phyloP scores from a whole-genome alignment of 208 protist genomes.

The Trypanosoma lewisi region DNA sequence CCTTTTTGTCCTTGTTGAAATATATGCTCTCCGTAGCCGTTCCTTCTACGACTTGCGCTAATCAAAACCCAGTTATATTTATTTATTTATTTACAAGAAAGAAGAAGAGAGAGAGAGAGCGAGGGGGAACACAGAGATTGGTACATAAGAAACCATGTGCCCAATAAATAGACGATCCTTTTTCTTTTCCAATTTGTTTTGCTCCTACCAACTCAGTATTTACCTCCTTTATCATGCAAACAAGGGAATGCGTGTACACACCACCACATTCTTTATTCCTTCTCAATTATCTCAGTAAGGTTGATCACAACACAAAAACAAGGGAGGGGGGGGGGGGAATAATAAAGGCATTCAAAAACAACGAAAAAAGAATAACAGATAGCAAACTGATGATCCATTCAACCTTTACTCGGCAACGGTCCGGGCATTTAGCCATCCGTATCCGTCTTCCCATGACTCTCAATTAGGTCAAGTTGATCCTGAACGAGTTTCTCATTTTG shows the following conservation, averaged over 20 bases:
- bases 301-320: no score
- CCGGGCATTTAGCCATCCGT: neutral
- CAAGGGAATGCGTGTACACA: neutral
- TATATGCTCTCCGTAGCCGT: neutral
- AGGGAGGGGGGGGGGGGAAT: no score
- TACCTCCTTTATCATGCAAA: neutral
- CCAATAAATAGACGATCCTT: no score
- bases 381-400: neutral
- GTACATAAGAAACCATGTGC: no score
- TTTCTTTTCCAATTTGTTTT: neutral
- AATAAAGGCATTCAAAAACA: no score
- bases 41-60: no score
- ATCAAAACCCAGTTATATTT: neutral
- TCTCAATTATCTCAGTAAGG: no score
- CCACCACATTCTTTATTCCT: no score
- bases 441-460: slow-evolving; percentile 8
- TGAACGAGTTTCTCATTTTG: slow-evolving; percentile 37
- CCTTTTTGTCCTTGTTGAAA: slow-evolving; percentile 2
- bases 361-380: neutral
- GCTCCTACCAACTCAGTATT: neutral
- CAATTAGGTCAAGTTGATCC: slow-evolving; percentile 10
- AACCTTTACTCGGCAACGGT: neutral
- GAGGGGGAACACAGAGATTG: neutral
- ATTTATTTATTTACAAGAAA: neutral
- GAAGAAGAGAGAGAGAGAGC: neutral